Conservation (phyloP, 1,139 yeast genomes). For the Taphrina betulina region DNA sequence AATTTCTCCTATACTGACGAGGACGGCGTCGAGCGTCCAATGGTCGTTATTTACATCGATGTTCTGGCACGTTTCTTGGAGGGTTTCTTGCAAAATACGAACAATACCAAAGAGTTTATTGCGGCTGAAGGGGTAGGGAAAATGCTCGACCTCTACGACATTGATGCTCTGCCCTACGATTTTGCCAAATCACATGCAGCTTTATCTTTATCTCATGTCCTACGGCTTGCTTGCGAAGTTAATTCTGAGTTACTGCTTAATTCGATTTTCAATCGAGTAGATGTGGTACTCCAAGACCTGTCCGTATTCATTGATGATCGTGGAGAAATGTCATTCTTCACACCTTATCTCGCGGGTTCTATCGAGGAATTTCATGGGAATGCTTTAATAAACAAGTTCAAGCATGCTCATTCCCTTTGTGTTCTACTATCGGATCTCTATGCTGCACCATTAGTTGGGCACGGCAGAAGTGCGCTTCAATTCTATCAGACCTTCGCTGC, state of each 20-base stretch:
- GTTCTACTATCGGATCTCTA: constrained; percentile 38
- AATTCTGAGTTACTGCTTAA: constrained; percentile 30
- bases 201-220: constrained; percentile 39
- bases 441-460: constrained; percentile 35
- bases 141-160: constrained; percentile 41
- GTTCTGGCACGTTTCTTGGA: constrained; percentile 43
- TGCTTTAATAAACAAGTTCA: not conserved
- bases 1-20: constrained; percentile 17
- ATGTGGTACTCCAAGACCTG: constrained; percentile 24
- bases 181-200: constrained; percentile 44
- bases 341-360: constrained; percentile 8
- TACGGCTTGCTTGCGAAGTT: constrained; percentile 36
- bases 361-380: not conserved
- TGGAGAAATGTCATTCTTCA: constrained; percentile 33
- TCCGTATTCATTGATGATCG: not conserved
- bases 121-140: constrained; percentile 42
- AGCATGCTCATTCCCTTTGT: constrained; percentile 34
- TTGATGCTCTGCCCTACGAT: constrained; percentile 45
- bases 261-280: constrained; percentile 30
- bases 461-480: constrained; percentile 36
- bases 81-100: constrained; percentile 43
- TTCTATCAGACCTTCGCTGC: constrained; percentile 37
- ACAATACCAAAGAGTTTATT: constrained; percentile 44
- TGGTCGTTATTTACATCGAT: constrained; percentile 35
- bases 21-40: constrained; percentile 18